Conservation (phyloP, 495 filamentous ascomycete species). For the Talaromyces ruber region DNA sequence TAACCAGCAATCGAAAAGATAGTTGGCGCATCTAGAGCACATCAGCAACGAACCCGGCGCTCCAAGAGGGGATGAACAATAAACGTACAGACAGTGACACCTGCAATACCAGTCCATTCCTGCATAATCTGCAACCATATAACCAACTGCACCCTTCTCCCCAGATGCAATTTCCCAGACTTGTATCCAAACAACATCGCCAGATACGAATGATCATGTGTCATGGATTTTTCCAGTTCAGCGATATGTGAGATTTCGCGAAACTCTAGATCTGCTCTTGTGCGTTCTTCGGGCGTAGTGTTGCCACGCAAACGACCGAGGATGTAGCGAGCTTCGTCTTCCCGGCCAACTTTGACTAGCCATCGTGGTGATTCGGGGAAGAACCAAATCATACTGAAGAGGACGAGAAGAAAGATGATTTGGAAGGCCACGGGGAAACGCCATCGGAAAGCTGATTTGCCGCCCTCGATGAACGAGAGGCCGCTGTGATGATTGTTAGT, state of each 20-base stretch:
- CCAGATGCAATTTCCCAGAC: conserved; percentile 55
- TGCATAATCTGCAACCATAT: conserved; percentile 69
- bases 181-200: conserved; percentile 57
- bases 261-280: conserved; percentile 52
- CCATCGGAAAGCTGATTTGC: conserved; percentile 51
- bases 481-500: conserved; percentile 26
- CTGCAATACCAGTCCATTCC: conserved; percentile 66
- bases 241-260: conserved; percentile 52
- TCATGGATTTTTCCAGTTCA: conserved; percentile 45
- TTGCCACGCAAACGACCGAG: conserved; percentile 53
- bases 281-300: conserved; percentile 36
- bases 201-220: conserved; percentile 45
- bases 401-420: conserved; percentile 52
- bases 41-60: not conserved
- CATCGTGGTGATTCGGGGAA: conserved; percentile 61
- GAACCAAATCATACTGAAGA: conserved; percentile 45
- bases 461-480: conserved; percentile 48
- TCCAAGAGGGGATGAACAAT: not conserved
- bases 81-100: conserved; percentile 53
- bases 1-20: conserved; percentile 64
- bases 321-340: conserved; percentile 54
- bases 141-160: conserved; percentile 57
- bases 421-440: conserved; percentile 67
- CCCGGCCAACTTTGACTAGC: conserved; percentile 53
- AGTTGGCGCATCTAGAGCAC: conserved; percentile 39